These are phyloP conservation scores for Annulohypoxylon bovei DNA, from an alignment of 495 filamentous ascomycete genomes.

Conservation along the genomic window DNA sequence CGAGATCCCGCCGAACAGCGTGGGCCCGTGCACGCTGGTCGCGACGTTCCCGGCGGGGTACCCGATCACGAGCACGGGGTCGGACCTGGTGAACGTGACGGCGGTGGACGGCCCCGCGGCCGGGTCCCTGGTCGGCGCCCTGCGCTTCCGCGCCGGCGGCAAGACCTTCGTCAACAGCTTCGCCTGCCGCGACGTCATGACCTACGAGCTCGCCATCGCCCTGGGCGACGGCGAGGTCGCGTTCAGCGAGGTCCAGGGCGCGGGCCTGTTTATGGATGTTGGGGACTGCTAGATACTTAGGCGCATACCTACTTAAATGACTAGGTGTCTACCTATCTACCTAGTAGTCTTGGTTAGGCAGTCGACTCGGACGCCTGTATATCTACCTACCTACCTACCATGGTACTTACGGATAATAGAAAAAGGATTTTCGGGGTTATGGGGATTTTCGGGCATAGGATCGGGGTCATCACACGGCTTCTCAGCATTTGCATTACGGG, in stretches of 20 bases:
- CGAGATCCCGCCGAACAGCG: constrained; percentile 33
- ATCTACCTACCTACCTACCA: not conserved
- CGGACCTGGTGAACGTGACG: constrained; percentile 45
- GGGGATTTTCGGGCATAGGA: not conserved
- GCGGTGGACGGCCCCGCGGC: constrained; percentile 42
- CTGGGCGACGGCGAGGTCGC: constrained; percentile 30
- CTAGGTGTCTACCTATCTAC: too few species aligned
- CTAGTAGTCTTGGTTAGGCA: not conserved
- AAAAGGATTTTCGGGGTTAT: not conserved
- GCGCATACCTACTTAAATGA: too few species aligned
- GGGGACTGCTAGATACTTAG: constrained; percentile 19
- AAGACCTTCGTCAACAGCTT: constrained; percentile 45
- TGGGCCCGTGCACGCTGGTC: constrained; percentile 49
- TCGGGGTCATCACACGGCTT: not conserved
- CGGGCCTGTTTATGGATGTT: constrained; percentile 33
- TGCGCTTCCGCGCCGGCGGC: constrained; percentile 31
- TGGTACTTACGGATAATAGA: not conserved
- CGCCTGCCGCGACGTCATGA: constrained; percentile 45
- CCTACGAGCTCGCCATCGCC: constrained; percentile 40
- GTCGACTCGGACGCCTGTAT: not conserved
- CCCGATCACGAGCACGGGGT: constrained; percentile 35
- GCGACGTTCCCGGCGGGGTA: constrained; percentile 48
- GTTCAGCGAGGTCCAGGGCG: constrained; percentile 26
- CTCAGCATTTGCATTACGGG: not conserved
- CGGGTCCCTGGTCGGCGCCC: constrained; percentile 45